Evolutionary conservation across 2,329 filamentous ascomycete species (phyloP).

Genomic region (Colletotrichum ledebouriae): DNA sequence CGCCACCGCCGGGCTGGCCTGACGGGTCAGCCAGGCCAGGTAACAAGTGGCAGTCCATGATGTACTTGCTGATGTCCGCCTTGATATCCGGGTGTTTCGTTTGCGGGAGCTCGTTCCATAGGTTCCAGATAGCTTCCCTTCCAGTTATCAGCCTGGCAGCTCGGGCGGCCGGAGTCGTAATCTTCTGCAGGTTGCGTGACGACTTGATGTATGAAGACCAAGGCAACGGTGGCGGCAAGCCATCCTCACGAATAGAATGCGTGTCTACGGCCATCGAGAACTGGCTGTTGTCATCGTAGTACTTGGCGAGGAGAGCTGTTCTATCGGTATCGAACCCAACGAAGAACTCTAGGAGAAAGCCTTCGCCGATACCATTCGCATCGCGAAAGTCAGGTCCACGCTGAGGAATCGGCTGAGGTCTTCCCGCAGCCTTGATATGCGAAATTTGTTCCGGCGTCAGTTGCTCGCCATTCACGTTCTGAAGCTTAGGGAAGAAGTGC

Average conservation of each 20-base stretch:
- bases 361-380: conserved; percentile 79
- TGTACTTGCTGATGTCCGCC: conserved; percentile 78
- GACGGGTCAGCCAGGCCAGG: conserved; percentile 78
- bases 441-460: conserved; percentile 80
- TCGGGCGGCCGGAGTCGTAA: conserved; percentile 71
- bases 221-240: conserved; percentile 60
- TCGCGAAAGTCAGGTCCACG: conserved; percentile 79
- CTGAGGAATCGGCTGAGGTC: conserved; percentile 72
- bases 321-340: conserved; percentile 80
- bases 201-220: conserved; percentile 84
- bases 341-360: conserved; percentile 82
- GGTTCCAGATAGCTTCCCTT: conserved; percentile 71
- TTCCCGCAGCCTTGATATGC: conserved; percentile 62
- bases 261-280: conserved; percentile 84
- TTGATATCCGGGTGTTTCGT: conserved; percentile 82
- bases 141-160: conserved; percentile 77
- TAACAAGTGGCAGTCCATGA: conserved; percentile 84
- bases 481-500: conserved; percentile 86
- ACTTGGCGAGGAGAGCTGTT: conserved; percentile 69
- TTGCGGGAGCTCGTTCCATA: conserved; percentile 78
- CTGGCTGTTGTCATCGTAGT: conserved; percentile 81
- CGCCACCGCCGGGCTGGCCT: conserved; percentile 71
- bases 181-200: conserved; percentile 82
- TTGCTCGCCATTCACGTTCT: conserved; percentile 79
- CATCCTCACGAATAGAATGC: conserved; percentile 62